Conservation (phyloP, 345 rosid species). For the Anastatica hierochuntica region DNA sequence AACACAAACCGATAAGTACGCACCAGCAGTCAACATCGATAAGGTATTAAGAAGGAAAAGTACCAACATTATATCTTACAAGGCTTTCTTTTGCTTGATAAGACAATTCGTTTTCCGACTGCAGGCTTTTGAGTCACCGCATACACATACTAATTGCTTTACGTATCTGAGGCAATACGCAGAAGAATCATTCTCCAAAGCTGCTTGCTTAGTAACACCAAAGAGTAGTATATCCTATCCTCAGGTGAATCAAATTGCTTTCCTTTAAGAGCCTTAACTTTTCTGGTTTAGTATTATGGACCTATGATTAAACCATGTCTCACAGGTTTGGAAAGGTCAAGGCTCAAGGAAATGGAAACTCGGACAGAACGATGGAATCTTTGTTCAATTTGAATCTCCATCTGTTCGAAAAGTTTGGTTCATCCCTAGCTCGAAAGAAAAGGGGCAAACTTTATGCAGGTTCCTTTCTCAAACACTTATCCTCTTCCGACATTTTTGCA, state of each 20-base stretch:
- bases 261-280: not conserved
- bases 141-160: conserved; percentile 75
- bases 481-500: too few species aligned
- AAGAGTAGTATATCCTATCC: conserved; percentile 87
- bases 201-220: conserved; percentile 78
- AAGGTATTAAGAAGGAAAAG: conserved; percentile 39
- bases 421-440: conserved; percentile 69
- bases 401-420: conserved; percentile 72
- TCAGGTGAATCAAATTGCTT: conserved; percentile 42
- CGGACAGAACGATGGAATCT: conserved; percentile 85
- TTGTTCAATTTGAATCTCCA: conserved; percentile 81
- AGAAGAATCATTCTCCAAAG: conserved; percentile 67
- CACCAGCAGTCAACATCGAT: conserved; percentile 78
- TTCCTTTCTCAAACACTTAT: conserved; percentile 9
- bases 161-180: conserved; percentile 83
- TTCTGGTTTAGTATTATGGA: conserved; percentile 2
- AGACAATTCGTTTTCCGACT: not conserved
- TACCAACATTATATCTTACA: not conserved
- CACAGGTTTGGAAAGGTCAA: conserved; percentile 94
- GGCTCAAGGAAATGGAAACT: conserved; percentile 98
- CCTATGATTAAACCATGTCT: not conserved
- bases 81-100: not conserved
- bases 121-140: conserved; percentile 95
- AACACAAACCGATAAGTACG: conserved; percentile 66
- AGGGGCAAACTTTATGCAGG: conserved; percentile 86